Evolutionary conservation across 257 asterid genomes (phyloP), one percentile per base, ranked within the genome.

Genomic region (Paulownia fortunei): DNA sequence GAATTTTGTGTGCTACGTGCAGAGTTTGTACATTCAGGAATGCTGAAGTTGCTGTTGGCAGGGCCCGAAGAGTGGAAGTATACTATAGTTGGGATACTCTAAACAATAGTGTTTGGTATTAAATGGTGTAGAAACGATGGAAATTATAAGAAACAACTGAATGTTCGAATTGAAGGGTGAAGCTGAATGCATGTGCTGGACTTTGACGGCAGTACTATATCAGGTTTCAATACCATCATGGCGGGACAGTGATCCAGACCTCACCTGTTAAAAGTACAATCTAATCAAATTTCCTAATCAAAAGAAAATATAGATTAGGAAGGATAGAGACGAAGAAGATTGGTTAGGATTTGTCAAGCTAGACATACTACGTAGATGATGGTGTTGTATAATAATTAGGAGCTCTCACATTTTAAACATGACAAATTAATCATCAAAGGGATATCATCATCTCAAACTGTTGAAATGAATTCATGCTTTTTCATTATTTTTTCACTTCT

Each of bases 161-260:
- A 62, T 71, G 72, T 24, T n/a, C 26, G 18, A 47, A 61, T 70
- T 82, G 73, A 55, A 52, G 69, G 81, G 55, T 79, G 64, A 36
- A 66, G 81, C 9, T 55, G 62, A 68, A n/a, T 72, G 70, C 54
- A 23, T 8, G 12, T 54, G 44, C 70, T 65, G 65, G 65, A 19
- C 61, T 34, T 23, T 44, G 55, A 65, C 34, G 18, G 11, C 27
- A n/a, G 62, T 52, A 44, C 5, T 55, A 37, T 46, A 59, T 27
- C 26, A 32, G 47, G 19, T 56, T 18, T 56, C 41, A 9, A 12
- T 61, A 26, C 19, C 62, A 27, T 21, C 37, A 72, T 64, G 51
- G 34, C 11, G 55, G 42, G 6, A 23, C 7, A 15, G 44, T 47
- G 34, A 34, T 44, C 18, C 11, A 63, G 5, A 36, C 51, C 24